Conservation (phyloP, 192 early-diverging fungal species). For the Gryganskiella cystojenkinii region DNA sequence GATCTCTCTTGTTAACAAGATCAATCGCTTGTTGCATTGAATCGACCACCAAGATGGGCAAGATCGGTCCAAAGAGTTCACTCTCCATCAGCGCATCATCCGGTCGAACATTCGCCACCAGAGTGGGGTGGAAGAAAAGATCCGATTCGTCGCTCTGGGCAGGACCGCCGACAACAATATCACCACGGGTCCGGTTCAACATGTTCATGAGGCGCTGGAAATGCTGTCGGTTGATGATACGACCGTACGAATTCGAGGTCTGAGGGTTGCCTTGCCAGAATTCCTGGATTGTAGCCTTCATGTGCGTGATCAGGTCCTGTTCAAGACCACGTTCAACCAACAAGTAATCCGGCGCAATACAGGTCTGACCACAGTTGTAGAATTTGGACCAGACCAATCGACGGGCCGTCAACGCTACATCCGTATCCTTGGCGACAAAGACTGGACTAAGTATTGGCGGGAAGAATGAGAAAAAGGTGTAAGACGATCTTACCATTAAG, state of each 20-base stretch:
- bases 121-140: constrained; percentile 83
- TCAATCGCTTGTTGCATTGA: constrained; percentile 71
- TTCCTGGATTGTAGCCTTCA: constrained; percentile 49
- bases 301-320: constrained; percentile 59
- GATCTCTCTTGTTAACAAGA: constrained; percentile 69
- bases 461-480: not conserved
- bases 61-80: constrained; percentile 93
- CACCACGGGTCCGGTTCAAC: constrained; percentile 63
- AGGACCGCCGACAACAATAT: constrained; percentile 71
- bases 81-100: constrained; percentile 76
- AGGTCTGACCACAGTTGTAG: constrained; percentile 90
- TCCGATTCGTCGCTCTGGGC: constrained; percentile 65
- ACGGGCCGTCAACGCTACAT: constrained; percentile 72
- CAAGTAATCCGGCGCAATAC: constrained; percentile 84
- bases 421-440: constrained; percentile 72
- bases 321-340: constrained; percentile 61
- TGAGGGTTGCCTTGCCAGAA: constrained; percentile 58
- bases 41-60: constrained; percentile 81
- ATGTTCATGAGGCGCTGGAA: constrained; percentile 67
- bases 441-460: constrained; percentile 55
- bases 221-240: constrained; percentile 72
- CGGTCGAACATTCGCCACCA: constrained; percentile 77
- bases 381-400: constrained; percentile 86
- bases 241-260: constrained; percentile 58
- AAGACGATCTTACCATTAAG: not conserved